phyloP scores from a whole-genome alignment of 805 yeast genomes.

The Ogataea haglerorum region DNA sequence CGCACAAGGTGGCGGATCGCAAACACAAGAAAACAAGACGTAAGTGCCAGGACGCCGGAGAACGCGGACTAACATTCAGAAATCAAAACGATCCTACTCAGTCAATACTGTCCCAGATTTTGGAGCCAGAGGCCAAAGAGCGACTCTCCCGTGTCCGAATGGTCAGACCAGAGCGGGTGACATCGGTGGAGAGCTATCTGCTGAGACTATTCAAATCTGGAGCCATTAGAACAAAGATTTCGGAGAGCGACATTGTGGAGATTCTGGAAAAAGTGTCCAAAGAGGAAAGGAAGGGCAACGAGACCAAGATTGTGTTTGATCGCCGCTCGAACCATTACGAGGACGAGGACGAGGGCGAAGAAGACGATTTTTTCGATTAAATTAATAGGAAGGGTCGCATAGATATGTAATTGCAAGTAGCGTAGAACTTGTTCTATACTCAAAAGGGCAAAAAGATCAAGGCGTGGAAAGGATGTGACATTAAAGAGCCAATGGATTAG shows the following conservation, averaged over 20 bases:
- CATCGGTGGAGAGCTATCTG: constrained; percentile 79
- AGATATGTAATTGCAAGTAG: background rate
- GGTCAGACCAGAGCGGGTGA: constrained; percentile 89
- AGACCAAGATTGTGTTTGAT: constrained; percentile 63
- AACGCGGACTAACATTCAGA: constrained; percentile 3
- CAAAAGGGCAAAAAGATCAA: background rate
- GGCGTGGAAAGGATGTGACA: background rate
- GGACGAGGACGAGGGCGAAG: constrained; percentile 25
- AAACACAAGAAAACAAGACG: constrained; percentile 15
- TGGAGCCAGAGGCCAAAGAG: constrained; percentile 83
- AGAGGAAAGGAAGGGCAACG: constrained; percentile 58
- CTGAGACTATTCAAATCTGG: constrained; percentile 73
- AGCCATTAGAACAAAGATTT: constrained; percentile 66
- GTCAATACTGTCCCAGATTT: constrained; percentile 57
- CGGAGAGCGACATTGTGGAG: constrained; percentile 78
- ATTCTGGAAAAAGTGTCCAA: constrained; percentile 79
- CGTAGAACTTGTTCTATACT: background rate
- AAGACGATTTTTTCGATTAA: constrained; percentile 36
- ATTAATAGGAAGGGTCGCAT: background rate
- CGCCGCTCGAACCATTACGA: constrained; percentile 34
- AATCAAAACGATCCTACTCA: constrained; percentile 20
- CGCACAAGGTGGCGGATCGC: constrained; percentile 34
- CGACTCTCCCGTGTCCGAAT: constrained; percentile 80
- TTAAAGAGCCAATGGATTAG: no score
- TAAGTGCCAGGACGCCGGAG: constrained; percentile 6